phyloP scores from a whole-genome alignment of 2,329 filamentous ascomycete genomes.

The Coniella vitis region DNA sequence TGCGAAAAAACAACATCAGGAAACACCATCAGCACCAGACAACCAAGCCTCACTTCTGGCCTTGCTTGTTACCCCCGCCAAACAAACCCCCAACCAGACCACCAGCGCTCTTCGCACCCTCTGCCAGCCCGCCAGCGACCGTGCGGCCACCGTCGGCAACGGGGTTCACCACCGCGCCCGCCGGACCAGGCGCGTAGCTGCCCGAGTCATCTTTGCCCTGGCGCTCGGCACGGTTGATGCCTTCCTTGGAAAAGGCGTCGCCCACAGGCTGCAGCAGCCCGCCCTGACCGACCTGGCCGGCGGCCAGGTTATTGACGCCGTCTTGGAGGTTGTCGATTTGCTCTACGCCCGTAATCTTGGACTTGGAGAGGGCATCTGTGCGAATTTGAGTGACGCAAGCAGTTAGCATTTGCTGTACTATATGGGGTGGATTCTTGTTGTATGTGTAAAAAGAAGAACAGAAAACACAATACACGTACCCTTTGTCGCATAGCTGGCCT shows the following conservation, averaged over 20 bases:
- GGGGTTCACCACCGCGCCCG: conserved; percentile 21
- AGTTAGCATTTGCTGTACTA: too few species aligned
- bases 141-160: conserved; percentile 23
- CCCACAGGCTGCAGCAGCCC: conserved; percentile 60
- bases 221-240: conserved; percentile 58
- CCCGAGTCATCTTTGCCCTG: conserved; percentile 57
- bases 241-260: conserved; percentile 56
- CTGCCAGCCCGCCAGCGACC: conserved; percentile 22
- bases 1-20: too few species aligned
- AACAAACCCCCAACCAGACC: conserved; percentile 28
- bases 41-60: neutral
- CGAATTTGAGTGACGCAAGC: too few species aligned
- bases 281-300: conserved; percentile 60
- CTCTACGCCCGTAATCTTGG: conserved; percentile 15
- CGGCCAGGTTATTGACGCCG: conserved; percentile 54
- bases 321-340: conserved; percentile 37
- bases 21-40: too few species aligned
- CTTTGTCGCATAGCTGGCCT: conserved; percentile 64
- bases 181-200: conserved; percentile 31
- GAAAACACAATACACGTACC: conserved; percentile 38
- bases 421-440: too few species aligned
- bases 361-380: conserved; percentile 46
- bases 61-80: conserved; percentile 23
- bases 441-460: neutral
- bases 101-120: conserved; percentile 27